Evolutionary conservation across 2,329 filamentous ascomycete genomes (phyloP), one percentile per base, ranked within the genome.

Genomic region (Paramyrothecium roridum): DNA sequence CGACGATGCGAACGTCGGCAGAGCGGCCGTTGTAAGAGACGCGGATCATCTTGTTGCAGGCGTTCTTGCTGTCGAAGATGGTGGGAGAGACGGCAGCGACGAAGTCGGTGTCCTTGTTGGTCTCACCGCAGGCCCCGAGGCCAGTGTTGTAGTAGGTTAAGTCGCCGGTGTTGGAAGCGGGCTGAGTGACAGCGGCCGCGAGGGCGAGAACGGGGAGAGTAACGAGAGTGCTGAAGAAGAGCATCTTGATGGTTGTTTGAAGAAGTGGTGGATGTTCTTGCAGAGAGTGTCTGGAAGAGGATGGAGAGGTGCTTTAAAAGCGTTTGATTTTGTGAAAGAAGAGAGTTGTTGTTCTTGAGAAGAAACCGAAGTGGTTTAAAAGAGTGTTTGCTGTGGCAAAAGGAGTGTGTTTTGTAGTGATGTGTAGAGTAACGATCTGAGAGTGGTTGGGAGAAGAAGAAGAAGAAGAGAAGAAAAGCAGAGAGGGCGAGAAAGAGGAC

Each of bases 61-160:
- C 67, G 3, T 74, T 72, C 1, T 76, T 76, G 0, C 83, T 78
- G 67, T 92, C 88, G 65, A 84, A 93, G 4, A 89, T 66, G n/a
- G 79, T 65, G 63, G 87, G 82, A 2, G 86, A 87, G 0, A 93
- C 78, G 1, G 90, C 83, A 37, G 83, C 86, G 45, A 93, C 82
- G 55, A 79, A 65, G 55, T 91, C 86, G 8, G 68, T 70, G 8
- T 77, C 74, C 1, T 66, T 70, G 53, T 81, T 84, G 2, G 72
- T 77, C 33, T 80, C 70, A 6, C 89, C 90, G 66, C 90, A 93
- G 0, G 89, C 85, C 13, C 90, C 89, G 3, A 90, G 76, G 3
- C 71, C 76, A 0, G 87, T 82, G 19, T 76, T 73, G 68, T 89
- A 93, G 73, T 86, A 93, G 43, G 63, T 67, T 52, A 64, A 53